Evolutionary conservation across 768 basidiomycete genomes (phyloP), one percentile per base, ranked within the genome.

Genomic region (Dentipellis fragilis): DNA sequence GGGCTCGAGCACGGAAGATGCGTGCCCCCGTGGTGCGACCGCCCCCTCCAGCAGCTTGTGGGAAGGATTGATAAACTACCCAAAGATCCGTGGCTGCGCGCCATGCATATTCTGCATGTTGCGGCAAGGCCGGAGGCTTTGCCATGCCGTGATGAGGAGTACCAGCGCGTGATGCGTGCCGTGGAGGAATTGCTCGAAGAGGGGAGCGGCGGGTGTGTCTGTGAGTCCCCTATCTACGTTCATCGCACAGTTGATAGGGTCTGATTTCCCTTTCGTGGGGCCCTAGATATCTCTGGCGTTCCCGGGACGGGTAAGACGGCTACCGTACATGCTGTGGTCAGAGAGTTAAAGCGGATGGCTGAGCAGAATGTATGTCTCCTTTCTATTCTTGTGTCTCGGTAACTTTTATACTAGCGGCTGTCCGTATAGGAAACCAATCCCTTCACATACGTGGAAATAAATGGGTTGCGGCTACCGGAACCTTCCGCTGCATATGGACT

Each of bases 301-400:
- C 96, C 95, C n/a, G 95, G 96, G 7, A 98, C 95, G 2, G 95
- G 96, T 9, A 99, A 98, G 72, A 99, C 96, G 0, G 96, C 96
- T 0, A 98, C 96, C 0, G 93, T 98, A 0, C 94, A 97, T 63
- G 89, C 88, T 0, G 87, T 96, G 22, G 81, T 98, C 35, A 80
- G 89, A 38, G 90, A 95, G 66, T 75, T 98, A 10, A 93, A 91
- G 65, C 77, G 85, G 39, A 89, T 94, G 82, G 93, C 93, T 1
- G 79, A 87, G 65, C 76, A 81, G 54, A 84, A 81, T 59, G 91
- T 92, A 59, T 29, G 84, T 72, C 10, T 39, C 17, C 37, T 42
- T 29, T 10, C 17, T 8, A 14, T 49, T 10, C 19, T 17, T 39
- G 3, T 1, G 36, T 21, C 21, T 29, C 54, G 36, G n/a, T n/a